Evolutionary conservation across 1,284 basidiomycete species (phyloP).

Genomic region (Agaricales sp.): DNA sequence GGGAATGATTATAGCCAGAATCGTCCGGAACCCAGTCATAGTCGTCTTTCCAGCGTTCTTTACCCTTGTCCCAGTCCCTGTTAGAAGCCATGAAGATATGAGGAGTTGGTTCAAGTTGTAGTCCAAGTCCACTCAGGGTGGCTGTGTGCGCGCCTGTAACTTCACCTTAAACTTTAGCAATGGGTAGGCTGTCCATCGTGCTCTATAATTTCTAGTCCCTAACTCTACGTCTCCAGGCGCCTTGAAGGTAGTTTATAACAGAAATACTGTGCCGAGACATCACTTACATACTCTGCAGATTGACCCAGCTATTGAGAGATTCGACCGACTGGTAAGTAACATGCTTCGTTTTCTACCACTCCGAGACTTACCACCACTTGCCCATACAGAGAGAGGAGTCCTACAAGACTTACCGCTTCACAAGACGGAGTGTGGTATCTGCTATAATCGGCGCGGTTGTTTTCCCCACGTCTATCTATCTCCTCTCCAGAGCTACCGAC

Average conservation of each 20-base stretch:
- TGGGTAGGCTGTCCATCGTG: neutral
- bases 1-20: conserved; percentile 31
- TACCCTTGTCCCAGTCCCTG: conserved; percentile 70
- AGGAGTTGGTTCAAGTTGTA: no score
- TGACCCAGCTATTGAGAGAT: conserved; percentile 76
- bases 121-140: no score
- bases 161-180: neutral
- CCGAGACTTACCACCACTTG: no score
- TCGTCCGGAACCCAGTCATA: conserved; percentile 31
- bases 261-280: no score
- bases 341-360: conserved; percentile 4
- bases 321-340: conserved; percentile 58
- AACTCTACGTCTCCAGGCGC: neutral
- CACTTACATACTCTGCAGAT: no score
- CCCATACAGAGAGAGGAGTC: conserved; percentile 66
- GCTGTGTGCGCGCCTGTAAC: neutral
- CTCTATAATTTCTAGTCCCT: neutral
- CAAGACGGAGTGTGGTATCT: conserved; percentile 44
- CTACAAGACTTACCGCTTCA: conserved; percentile 75
- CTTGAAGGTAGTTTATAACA: no score
- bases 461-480: conserved; percentile 35
- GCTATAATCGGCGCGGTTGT: conserved; percentile 37
- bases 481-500: conserved; percentile 23
- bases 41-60: conserved; percentile 41
- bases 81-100: conserved; percentile 50